These are phyloP conservation scores for Pisolithus marmoratus DNA, from an alignment of 768 basidiomycete genomes.

Conservation along the genomic window DNA sequence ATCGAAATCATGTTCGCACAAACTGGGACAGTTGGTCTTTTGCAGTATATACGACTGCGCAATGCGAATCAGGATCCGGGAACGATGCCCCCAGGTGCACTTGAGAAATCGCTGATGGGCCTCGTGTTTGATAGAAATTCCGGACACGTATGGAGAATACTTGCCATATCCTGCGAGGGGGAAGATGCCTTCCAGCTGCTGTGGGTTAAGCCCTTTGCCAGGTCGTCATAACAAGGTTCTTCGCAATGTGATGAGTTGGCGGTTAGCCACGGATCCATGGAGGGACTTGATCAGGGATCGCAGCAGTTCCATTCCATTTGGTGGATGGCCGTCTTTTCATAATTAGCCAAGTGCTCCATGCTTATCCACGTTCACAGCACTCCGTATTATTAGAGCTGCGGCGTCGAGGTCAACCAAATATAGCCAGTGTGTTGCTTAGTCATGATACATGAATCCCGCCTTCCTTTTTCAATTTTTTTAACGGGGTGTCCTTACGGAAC, in stretches of 20 bases:
- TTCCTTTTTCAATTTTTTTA: constrained; percentile 26
- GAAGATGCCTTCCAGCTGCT: not conserved
- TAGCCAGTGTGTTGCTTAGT: too few species aligned
- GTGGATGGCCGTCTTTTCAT: not conserved
- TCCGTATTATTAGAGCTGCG: not conserved
- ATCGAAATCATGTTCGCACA: not conserved
- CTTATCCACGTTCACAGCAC: not conserved
- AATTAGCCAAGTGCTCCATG: not conserved
- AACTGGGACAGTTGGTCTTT: not conserved
- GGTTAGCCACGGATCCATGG: not conserved
- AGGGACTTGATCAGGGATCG: not conserved
- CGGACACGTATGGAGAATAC: not conserved
- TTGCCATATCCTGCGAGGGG: not conserved
- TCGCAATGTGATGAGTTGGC: too few species aligned
- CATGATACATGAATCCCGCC: not conserved
- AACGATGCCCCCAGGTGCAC: not conserved
- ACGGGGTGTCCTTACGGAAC: not conserved
- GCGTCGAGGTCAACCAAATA: too few species aligned
- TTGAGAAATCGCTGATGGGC: not conserved
- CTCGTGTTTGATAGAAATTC: not conserved
- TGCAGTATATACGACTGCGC: not conserved
- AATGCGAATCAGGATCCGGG: not conserved
- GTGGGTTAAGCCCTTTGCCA: too few species aligned
- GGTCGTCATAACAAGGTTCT: too few species aligned
- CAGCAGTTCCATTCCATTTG: not conserved